phyloP scores from a whole-genome alignment of 2,329 filamentous ascomycete species.

The Fusarium pilosicola region DNA sequence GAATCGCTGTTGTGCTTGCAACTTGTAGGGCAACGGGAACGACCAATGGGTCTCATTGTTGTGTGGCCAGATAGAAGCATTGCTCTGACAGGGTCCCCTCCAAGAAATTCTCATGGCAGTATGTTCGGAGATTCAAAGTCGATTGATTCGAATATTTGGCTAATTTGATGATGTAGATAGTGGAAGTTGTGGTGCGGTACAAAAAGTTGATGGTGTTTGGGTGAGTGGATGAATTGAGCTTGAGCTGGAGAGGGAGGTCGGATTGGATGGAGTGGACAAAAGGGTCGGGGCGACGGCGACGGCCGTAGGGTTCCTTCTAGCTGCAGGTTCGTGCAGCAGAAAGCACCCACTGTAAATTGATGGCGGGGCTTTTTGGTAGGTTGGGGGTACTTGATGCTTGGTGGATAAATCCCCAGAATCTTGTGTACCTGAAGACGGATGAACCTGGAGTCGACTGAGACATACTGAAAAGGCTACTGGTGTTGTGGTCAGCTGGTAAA shows the following conservation, averaged over 20 bases:
- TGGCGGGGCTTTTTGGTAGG: slow-evolving; percentile 17
- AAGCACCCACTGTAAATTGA: slow-evolving; percentile 31
- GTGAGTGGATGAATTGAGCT: slow-evolving; percentile 25
- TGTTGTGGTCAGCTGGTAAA: not conserved
- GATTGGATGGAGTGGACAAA: slow-evolving; percentile 28
- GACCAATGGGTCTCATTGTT: not conserved
- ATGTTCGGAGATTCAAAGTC: not conserved
- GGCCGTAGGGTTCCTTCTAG: slow-evolving; percentile 35
- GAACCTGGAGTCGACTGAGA: slow-evolving; percentile 6
- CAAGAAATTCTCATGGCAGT: not conserved
- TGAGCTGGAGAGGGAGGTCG: slow-evolving; percentile 7
- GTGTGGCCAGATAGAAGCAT: not conserved
- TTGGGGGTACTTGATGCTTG: slow-evolving; percentile 11
- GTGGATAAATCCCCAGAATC: not conserved
- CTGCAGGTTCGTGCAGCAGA: slow-evolving; percentile 26
- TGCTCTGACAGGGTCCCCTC: not conserved
- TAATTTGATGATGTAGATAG: slow-evolving; percentile 24
- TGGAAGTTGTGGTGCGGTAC: slow-evolving; percentile 13
- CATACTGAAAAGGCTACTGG: not conserved
- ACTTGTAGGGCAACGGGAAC: slow-evolving; percentile 3
- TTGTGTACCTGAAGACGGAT: slow-evolving; percentile 5
- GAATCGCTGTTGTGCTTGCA: slow-evolving; percentile 20
- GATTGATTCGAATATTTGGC: not conserved
- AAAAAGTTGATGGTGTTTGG: slow-evolving; percentile 24
- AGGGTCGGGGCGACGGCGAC: slow-evolving; percentile 34